These are phyloP conservation scores for Diplocarpon mali DNA, from an alignment of 2,329 filamentous ascomycete genomes.

Conservation along the genomic window DNA sequence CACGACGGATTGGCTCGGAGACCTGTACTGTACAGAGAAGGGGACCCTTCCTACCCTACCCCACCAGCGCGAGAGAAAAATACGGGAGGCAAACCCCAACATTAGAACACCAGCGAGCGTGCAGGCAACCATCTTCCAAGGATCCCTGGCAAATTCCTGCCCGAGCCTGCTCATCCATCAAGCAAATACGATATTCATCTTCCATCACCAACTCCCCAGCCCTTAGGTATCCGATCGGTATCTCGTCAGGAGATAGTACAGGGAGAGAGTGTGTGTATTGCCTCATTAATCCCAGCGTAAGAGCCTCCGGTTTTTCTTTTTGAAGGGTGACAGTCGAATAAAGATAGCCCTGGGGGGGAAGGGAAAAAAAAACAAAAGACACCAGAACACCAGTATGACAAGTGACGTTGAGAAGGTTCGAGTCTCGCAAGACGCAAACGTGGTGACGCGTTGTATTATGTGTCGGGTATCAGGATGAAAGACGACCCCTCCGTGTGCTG, in stretches of 20 bases:
- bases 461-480: conserved; percentile 46
- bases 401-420: conserved; percentile 18
- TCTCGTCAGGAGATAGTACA: no score
- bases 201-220: background rate
- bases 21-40: no score
- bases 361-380: conserved; percentile 20
- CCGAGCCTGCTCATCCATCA: background rate
- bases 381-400: conserved; percentile 25
- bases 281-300: no score
- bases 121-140: background rate
- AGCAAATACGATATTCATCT: background rate
- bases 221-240: no score
- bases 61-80: no score
- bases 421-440: conserved; percentile 25
- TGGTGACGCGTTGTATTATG: conserved; percentile 32
- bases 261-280: no score
- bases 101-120: background rate
- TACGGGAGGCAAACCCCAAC: no score
- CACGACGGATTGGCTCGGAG: no score
- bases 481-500: conserved; percentile 23
- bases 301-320: conserved; percentile 9
- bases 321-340: conserved; percentile 7
- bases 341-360: background rate
- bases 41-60: no score
- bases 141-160: background rate